Evolutionary conservation across 495 filamentous ascomycete species (phyloP).

Genomic region (Staphylotrichum tortipilum): DNA sequence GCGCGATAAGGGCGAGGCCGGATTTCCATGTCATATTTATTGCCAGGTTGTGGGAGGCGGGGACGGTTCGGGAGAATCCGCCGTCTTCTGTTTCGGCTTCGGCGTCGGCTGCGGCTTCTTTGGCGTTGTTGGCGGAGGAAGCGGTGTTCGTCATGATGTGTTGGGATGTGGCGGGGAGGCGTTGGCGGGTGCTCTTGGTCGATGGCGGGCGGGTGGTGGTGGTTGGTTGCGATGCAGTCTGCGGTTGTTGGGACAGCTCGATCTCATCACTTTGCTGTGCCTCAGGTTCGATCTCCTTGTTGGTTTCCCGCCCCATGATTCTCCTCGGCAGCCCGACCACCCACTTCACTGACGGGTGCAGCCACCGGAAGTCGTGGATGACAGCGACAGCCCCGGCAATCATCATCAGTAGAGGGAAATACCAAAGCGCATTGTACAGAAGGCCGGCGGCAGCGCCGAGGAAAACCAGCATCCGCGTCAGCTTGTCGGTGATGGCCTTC

Average conservation of each 20-base stretch:
- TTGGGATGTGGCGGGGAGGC: slow-evolving; percentile 44
- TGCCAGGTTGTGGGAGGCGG: slow-evolving; percentile 1
- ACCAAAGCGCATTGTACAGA: slow-evolving; percentile 73
- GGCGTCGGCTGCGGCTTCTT: not conserved
- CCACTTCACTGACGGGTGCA: slow-evolving; percentile 23
- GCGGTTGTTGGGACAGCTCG: not conserved
- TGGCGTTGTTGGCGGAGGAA: not conserved
- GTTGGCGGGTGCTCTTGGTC: slow-evolving; percentile 40
- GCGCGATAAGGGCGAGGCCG: slow-evolving; percentile 39
- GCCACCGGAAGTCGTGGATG: slow-evolving; percentile 52
- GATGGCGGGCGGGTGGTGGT: slow-evolving; percentile 16
- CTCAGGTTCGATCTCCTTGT: not conserved
- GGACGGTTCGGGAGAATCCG: slow-evolving; percentile 32
- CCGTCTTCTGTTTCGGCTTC: slow-evolving; percentile 24
- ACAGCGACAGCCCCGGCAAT: slow-evolving; percentile 46
- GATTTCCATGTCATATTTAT: slow-evolving; percentile 34
- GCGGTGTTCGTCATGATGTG: not conserved
- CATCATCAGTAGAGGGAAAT: slow-evolving; percentile 66
- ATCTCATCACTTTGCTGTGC: not conserved
- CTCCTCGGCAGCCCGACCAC: slow-evolving; percentile 1
- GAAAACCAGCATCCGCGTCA: slow-evolving; percentile 64
- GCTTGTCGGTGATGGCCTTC: slow-evolving; percentile 64
- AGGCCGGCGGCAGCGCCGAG: slow-evolving; percentile 58
- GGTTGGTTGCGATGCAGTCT: not conserved
- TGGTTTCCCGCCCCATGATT: not conserved